These are phyloP conservation scores for Suillus bovinus DNA, from an alignment of 768 basidiomycete species.

Conservation along the genomic window DNA sequence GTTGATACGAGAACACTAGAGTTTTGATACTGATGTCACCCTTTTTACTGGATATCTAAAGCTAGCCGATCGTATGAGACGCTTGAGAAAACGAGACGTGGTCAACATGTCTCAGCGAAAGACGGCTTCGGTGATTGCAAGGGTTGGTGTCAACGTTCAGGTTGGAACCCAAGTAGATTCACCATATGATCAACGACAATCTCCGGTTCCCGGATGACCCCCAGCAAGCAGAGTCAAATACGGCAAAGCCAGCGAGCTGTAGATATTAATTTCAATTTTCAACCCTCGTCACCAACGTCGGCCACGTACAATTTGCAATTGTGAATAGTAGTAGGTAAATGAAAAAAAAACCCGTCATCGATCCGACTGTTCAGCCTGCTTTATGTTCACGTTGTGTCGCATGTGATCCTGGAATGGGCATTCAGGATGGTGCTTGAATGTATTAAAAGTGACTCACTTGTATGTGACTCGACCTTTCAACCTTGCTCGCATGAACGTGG, in stretches of 20 bases:
- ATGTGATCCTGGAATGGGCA: constrained; percentile 84
- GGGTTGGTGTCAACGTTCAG: not conserved
- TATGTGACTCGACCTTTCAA: constrained; percentile 63
- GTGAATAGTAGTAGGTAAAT: constrained; percentile 25
- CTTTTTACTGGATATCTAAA: constrained; percentile 56
- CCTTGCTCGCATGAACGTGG: constrained; percentile 56
- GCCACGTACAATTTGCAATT: not conserved
- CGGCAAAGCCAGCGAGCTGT: not conserved
- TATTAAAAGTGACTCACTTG: constrained; percentile 5
- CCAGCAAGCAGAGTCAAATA: not conserved
- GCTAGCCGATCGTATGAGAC: constrained; percentile 21
- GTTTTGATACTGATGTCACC: constrained; percentile 33
- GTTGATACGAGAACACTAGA: not conserved
- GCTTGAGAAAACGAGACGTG: constrained; percentile 27
- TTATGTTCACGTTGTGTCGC: constrained; percentile 12
- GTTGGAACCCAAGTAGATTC: not conserved
- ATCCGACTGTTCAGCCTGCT: not conserved
- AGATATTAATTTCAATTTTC: not conserved
- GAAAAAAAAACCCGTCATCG: constrained; percentile 80
- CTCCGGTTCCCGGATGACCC: not conserved
- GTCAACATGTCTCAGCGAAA: not conserved
- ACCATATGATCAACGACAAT: not conserved
- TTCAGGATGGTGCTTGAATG: constrained; percentile 56
- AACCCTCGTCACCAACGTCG: not conserved
- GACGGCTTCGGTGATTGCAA: constrained; percentile 23